phyloP scores from a whole-genome alignment of 1,284 basidiomycete genomes.

The Apiotrichum laibachii region DNA sequence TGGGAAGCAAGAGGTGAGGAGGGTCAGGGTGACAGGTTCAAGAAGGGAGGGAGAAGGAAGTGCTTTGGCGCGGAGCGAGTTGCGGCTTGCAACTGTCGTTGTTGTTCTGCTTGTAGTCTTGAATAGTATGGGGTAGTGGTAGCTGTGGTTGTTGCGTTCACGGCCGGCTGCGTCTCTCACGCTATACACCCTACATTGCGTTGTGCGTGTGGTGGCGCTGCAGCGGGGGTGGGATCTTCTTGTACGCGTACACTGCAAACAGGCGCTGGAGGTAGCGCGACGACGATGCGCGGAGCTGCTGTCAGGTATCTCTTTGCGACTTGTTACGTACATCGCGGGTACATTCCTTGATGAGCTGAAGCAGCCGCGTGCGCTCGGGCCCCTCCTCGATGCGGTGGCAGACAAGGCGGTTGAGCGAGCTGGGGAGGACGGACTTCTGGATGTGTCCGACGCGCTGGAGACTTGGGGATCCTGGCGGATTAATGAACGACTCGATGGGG shows the following conservation, averaged over 20 bases:
- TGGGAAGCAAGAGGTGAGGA: no score
- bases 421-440: conserved; percentile 8
- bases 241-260: conserved; percentile 44
- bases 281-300: conserved; percentile 27
- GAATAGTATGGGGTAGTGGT: no score
- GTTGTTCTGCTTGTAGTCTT: no score
- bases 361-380: conserved; percentile 19
- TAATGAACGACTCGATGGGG: no score
- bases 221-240: conserved; percentile 12
- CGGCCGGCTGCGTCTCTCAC: neutral
- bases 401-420: conserved; percentile 6
- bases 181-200: neutral
- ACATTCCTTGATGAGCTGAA: conserved; percentile 24
- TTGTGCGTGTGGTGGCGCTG: neutral
- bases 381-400: conserved; percentile 13
- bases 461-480: conserved; percentile 6
- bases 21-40: no score
- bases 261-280: conserved; percentile 38
- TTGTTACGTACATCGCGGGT: conserved; percentile 32
- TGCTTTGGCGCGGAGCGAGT: no score
- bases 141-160: no score
- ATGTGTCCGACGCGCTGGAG: conserved; percentile 9
- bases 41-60: no score
- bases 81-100: no score
- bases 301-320: neutral